Base-by-base conservation (phyloP, 805 yeast species). In the Tetrapisispora phaffii region DNA sequence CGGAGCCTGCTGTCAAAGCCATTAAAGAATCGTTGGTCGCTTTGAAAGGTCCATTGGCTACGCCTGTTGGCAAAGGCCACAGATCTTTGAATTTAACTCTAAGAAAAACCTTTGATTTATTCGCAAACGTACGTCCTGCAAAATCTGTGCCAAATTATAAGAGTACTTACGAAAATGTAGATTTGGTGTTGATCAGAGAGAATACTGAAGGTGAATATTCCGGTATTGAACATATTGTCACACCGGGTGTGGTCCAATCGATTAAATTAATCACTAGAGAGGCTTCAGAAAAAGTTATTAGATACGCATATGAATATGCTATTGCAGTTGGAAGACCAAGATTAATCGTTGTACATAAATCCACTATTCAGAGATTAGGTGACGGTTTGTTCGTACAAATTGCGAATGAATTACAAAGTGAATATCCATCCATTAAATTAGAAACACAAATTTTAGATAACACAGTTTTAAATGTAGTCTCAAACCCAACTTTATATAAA, bases 181-280 rank as follows among this genome's bases (percentile, higher is more conserved):
- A 93, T 72, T 83, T 96, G 52, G 96, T 89, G 34, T 76, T 93
- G 54, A 94, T 93, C 65, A 87, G 98, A 77, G 98, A 93, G 72
- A 93, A 93, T 77, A 90, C 97, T 56, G 97, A 90, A 74, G 97
- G 96, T 73, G 97, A 90, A 72, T 90, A 87, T 75, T 90, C 97
- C 28, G 98, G 98, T 73, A 89, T 93, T 59, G 98, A 93, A 76
- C 98, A 93, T 75, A 84, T 87, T 53, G 88, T 93, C 54, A 94
- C 88, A 47, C 97, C 97, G 54, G 98, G 98, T 65, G 97, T 93
- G 46, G 97, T 93, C 44, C 97, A 93, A 75, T 85, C 96, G 52
- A 90, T 90, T 73, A 93, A 93, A 74, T 79, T 93, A 69, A 93
- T 93, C 75, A 93, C 98, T 63, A 83, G 82, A 65, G 88, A 86